A percentile compares a stretch with the other conserved stretches of the same genome.
Conservation (phyloP, 2,329 filamentous ascomycete species). For the Fusarium phyllophilum region DNA sequence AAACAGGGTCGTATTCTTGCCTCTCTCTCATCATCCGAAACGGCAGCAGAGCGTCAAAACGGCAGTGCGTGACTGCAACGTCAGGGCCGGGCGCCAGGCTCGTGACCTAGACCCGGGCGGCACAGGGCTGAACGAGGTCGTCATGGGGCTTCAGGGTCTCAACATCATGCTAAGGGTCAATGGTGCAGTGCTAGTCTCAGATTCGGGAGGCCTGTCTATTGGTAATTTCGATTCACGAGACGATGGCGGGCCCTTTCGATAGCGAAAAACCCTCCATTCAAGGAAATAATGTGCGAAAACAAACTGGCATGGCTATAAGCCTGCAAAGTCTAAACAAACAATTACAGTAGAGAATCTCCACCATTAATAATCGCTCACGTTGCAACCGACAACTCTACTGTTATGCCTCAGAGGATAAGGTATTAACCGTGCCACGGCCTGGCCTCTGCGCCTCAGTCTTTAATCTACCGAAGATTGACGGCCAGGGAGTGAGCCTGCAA, state of each 20-base stretch:
- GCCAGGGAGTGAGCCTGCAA: not conserved
- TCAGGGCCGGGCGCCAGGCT: conserved; percentile 1
- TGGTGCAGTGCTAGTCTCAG: conserved; percentile 4
- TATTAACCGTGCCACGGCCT: conserved; percentile 9
- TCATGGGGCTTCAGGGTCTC: conserved; percentile 1
- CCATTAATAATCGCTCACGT: conserved; percentile 15
- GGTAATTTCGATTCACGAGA: conserved; percentile 11
- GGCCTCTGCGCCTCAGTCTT: conserved; percentile 30
- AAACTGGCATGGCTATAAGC: not conserved
- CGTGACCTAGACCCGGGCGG: not conserved
- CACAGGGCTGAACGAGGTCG: conserved; percentile 33
- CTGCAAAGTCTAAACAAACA: not conserved
- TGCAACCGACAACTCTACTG: conserved; percentile 7
- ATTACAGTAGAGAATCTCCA: not conserved
- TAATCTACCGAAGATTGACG: conserved; percentile 12
- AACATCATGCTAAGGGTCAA: conserved; percentile 6
- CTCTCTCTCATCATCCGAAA: conserved; percentile 9
- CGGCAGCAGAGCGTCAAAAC: conserved; percentile 17
- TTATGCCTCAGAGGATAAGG: not conserved
- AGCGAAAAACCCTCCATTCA: not conserved
- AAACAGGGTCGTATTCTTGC: conserved; percentile 18
- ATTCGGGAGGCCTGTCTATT: conserved; percentile 1
- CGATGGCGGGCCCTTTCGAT: not conserved
- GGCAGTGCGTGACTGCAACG: conserved; percentile 20
- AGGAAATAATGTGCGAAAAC: not conserved